A percentile compares a stretch with the other conserved stretches of the same genome.
Conservation (phyloP, 257 asterid genomes). For the Jaltomata sinuosa region DNA sequence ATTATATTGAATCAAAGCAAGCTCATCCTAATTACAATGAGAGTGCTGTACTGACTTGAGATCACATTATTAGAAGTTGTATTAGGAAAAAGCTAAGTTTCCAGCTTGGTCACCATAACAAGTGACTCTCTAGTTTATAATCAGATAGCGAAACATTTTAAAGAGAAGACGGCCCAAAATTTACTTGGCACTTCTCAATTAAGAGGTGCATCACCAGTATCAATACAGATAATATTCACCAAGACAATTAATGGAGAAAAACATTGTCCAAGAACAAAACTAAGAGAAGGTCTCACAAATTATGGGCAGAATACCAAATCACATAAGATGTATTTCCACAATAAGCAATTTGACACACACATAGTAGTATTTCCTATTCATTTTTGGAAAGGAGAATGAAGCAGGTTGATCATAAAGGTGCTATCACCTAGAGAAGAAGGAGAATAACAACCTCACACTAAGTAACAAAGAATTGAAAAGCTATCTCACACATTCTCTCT, state of each 20-base stretch:
- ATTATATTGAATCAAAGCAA: background rate
- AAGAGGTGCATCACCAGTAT: background rate
- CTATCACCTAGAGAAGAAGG: background rate
- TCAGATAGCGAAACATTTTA: background rate
- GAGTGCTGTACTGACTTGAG: background rate
- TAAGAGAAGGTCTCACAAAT: background rate
- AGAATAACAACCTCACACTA: background rate
- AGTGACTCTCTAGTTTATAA: background rate
- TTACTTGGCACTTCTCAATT: background rate
- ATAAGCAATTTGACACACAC: background rate
- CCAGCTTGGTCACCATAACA: background rate
- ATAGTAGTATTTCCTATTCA: background rate
- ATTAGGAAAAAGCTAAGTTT: background rate
- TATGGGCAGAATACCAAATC: background rate
- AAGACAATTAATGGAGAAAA: background rate
- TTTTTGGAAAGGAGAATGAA: background rate
- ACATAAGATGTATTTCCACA: background rate
- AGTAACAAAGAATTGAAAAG: background rate
- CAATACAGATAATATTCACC: background rate
- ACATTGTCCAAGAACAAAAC: background rate
- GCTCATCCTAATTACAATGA: background rate
- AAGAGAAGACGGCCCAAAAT: background rate
- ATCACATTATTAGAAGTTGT: background rate
- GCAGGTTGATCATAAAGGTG: background rate
- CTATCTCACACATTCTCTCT: background rate